Percentiles rank a stretch among this genome's conserved stretches.
Conservation (phyloP, 805 yeast species). For the Candida rishiriensis region DNA sequence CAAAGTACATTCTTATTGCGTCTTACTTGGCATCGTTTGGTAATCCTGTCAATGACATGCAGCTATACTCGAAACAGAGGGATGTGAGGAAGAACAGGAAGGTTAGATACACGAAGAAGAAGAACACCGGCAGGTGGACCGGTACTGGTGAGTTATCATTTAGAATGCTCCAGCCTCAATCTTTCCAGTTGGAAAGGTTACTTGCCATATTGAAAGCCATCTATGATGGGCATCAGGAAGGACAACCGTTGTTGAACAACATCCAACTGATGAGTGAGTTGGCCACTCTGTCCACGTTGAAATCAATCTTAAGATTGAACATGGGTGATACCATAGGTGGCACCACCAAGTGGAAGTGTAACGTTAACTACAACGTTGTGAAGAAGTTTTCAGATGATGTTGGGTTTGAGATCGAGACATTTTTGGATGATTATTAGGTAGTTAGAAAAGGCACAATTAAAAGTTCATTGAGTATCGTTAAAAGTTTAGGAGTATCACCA, state of each 20-base stretch:
- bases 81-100: constrained; percentile 40
- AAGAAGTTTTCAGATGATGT: constrained; percentile 59
- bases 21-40: constrained; percentile 80
- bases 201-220: constrained; percentile 77
- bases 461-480: constrained; percentile 1
- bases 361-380: constrained; percentile 63
- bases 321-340: constrained; percentile 49
- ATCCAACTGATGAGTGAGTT: constrained; percentile 35
- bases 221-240: constrained; percentile 38
- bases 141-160: constrained; percentile 47
- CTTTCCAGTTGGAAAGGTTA: constrained; percentile 74
- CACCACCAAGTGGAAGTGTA: constrained; percentile 73
- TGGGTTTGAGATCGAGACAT: constrained; percentile 61
- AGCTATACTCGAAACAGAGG: constrained; percentile 61
- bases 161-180: constrained; percentile 62
- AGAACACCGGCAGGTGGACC: constrained; percentile 28
- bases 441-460: background rate
- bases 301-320: constrained; percentile 24
- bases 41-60: constrained; percentile 64
- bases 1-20: constrained; percentile 73
- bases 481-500: constrained; percentile 22
- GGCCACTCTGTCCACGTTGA: constrained; percentile 32
- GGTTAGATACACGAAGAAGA: constrained; percentile 24
- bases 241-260: constrained; percentile 26
- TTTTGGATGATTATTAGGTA: constrained; percentile 29